Percentiles rank a stretch among this genome's conserved stretches.
These are phyloP conservation scores for Berberis vulgaris DNA, from an alignment of 164 flowering plant species.

Conservation along the genomic window DNA sequence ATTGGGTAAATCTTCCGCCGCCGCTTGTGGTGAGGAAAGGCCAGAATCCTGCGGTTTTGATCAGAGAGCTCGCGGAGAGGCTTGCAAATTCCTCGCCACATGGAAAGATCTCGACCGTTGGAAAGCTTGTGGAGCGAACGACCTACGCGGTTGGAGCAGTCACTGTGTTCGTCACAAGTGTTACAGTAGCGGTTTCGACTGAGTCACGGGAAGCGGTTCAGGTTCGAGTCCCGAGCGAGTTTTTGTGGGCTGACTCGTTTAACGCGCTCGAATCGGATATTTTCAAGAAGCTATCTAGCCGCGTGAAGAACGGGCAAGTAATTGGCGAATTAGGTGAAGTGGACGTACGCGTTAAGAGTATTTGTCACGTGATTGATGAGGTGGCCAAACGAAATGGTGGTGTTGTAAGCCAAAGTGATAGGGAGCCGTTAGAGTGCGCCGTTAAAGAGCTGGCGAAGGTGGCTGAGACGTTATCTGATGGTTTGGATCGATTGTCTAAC, in stretches of 20 bases:
- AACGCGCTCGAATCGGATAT: slow-evolving; percentile 16
- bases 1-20: slow-evolving; percentile 7
- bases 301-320: slow-evolving; percentile 1
- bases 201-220: slow-evolving; percentile 3
- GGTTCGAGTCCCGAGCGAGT: slow-evolving; percentile 18
- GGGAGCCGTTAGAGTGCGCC: background rate
- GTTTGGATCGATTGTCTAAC: slow-evolving; percentile 23
- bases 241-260: slow-evolving; percentile 21
- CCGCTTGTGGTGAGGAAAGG: background rate
- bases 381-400: background rate
- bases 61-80: slow-evolving; percentile 17
- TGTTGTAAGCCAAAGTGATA: background rate
- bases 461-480: slow-evolving; percentile 16
- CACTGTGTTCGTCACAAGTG: slow-evolving; percentile 24
- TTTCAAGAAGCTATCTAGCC: slow-evolving; percentile 4
- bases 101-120: slow-evolving; percentile 18
- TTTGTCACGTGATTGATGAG: slow-evolving; percentile 8
- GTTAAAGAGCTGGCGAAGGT: slow-evolving; percentile 21
- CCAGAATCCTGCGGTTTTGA: slow-evolving; percentile 11
- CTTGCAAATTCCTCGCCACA: slow-evolving; percentile 10
- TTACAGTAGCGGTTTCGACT: slow-evolving; percentile 13
- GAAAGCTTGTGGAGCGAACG: slow-evolving; percentile 18
- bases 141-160: slow-evolving; percentile 23
- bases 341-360: slow-evolving; percentile 8
- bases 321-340: slow-evolving; percentile 15